Evolutionary conservation across 768 basidiomycete genomes (phyloP).

Genomic region (Leucocoprinus birnbaumii): DNA sequence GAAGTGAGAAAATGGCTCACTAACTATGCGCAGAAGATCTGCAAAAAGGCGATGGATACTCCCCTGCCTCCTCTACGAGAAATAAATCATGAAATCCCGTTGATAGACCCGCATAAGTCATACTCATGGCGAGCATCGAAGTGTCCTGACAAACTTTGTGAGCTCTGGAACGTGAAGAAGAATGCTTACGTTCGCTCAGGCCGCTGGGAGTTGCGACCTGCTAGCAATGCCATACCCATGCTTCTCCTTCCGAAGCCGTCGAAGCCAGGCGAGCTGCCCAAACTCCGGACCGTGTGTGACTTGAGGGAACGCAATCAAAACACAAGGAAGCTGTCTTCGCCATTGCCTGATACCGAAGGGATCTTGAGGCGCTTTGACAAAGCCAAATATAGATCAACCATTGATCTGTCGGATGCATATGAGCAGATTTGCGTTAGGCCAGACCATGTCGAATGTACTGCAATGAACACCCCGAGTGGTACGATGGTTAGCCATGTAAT

Average conservation of each 20-base stretch:
- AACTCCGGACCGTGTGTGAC: too few relatives aligned
- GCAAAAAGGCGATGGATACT: constrained; percentile 23
- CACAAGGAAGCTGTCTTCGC: constrained; percentile 31
- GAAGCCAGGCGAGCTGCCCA: too few relatives aligned
- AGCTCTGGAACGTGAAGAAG: constrained; percentile 23
- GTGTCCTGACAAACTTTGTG: constrained; percentile 31
- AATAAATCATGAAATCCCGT: constrained; percentile 38
- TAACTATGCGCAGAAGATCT: constrained; percentile 22
- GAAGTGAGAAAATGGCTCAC: constrained; percentile 14
- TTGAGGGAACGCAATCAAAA: constrained; percentile 34
- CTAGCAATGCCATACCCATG: constrained; percentile 30
- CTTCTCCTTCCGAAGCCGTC: constrained; percentile 24
- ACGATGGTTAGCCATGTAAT: constrained; percentile 34
- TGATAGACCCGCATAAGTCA: constrained; percentile 27
- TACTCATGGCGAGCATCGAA: constrained; percentile 29
- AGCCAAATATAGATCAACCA: constrained; percentile 23
- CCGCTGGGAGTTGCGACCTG: constrained; percentile 25
- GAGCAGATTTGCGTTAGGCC: constrained; percentile 34
- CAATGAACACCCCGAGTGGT: constrained; percentile 29
- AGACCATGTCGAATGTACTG: constrained; percentile 22
- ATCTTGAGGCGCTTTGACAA: constrained; percentile 30
- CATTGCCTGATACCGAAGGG: constrained; percentile 34
- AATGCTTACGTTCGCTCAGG: constrained; percentile 22
- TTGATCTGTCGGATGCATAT: constrained; percentile 40
- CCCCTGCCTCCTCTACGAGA: constrained; percentile 32